Base-by-base conservation (phyloP, 306 rosid species). In the Vigna unguiculata region DNA sequence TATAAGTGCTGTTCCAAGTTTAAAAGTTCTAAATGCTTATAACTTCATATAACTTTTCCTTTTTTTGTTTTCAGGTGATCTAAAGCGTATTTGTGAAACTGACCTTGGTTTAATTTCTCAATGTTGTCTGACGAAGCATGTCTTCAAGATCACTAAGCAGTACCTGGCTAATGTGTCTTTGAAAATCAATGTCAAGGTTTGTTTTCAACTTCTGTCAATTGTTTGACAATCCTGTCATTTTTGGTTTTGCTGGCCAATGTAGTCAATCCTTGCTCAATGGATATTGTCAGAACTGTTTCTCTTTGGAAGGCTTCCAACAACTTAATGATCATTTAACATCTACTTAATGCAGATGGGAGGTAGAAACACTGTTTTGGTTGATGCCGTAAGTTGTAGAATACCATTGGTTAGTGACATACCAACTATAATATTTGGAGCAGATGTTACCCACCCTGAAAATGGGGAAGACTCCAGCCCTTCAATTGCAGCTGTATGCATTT, bases 401-500 rank as follows among this genome's bases (percentile, higher is more conserved):
- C 98, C 98, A 10, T 79, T 94, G 71, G 98, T 94, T 69, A 92
- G 96, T 60, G 98, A 94, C 71, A 78, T 89, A 6, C 98, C 98
- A 3, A 94, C 98, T 10, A 94, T 94, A 41, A 94, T 94, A 48
- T 94, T 94, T 74, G 98, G 98, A 69, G 98, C 98, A 69, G 98
- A 94, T 80, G 98, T 94, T 52, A 94, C 98, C 6, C 98, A 94
- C 69, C 98, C 98, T 65, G 96, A 90, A 76, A 93, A 95, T 15
- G 98, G 98, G 55, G 98, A 94, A 89, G 98, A 94, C 72, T 92
- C 97, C 19, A 94, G 98, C 77, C 97, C 98, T 11, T 94, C 98
- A 10, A 92, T 94, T 9, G 98, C 98, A 32, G 98, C 98, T 46
- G 98, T 94, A 87, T 57, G 93, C 21, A n/a, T 70, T 80, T 72